Conservation (phyloP, 208 protist species). For the Trypanosoma boissoni region DNA sequence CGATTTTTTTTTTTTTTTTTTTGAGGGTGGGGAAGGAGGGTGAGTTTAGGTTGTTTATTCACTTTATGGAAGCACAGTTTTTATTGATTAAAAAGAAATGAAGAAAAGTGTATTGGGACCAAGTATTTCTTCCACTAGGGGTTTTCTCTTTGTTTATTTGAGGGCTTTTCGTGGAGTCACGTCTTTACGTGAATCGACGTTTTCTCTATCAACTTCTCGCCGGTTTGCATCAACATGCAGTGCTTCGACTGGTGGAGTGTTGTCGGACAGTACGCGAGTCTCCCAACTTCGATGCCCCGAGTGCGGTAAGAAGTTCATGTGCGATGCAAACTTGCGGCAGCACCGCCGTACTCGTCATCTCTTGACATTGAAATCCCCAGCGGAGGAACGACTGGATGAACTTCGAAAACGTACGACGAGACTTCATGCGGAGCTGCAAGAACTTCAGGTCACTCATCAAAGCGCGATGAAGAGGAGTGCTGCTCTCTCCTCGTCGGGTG, state of each 20-base stretch:
- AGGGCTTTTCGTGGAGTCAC: too few species aligned
- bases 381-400: conserved; percentile 21
- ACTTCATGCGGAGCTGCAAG: conserved; percentile 21
- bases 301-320: conserved; percentile 63
- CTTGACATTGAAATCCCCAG: conserved; percentile 27
- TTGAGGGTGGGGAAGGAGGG: too few species aligned
- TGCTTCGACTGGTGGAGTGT: not conserved
- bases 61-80: too few species aligned
- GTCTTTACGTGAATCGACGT: too few species aligned
- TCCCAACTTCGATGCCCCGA: conserved; percentile 40
- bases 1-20: conserved; percentile 13
- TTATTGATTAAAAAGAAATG: too few species aligned
- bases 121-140: too few species aligned
- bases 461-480: not conserved
- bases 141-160: too few species aligned
- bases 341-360: conserved; percentile 56
- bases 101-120: too few species aligned
- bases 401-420: conserved; percentile 29
- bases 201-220: not conserved
- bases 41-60: too few species aligned
- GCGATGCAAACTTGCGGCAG: conserved; percentile 37
- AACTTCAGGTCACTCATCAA: conserved; percentile 6
- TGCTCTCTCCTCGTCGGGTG: not conserved
- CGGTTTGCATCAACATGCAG: not conserved
- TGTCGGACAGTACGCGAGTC: not conserved